A percentile compares a stretch with the other conserved stretches of the same genome.
Conservation (phyloP, 352 stramenopile species). For the Pythium pyrilobum region DNA sequence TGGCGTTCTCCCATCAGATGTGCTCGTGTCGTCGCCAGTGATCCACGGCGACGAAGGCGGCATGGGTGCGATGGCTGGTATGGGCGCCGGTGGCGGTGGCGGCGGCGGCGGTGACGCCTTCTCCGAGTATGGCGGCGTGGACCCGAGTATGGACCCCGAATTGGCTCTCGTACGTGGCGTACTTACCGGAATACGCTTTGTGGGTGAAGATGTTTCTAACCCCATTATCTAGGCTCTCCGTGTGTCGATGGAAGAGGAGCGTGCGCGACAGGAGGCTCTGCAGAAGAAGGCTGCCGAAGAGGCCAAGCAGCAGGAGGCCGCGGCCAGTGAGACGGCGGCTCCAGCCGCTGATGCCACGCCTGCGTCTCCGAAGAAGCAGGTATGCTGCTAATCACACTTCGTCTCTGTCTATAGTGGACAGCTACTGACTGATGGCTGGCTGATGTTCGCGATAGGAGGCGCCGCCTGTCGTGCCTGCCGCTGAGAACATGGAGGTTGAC, state of each 20-base stretch:
- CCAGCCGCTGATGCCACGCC: slow-evolving; percentile 9
- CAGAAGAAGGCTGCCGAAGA: slow-evolving; percentile 88
- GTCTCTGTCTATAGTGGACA: no score
- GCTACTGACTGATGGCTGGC: no score
- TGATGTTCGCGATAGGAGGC: no score
- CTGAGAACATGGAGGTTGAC: slow-evolving; percentile 35
- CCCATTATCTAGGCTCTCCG: slow-evolving; percentile 68
- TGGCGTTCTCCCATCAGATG: slow-evolving; percentile 96
- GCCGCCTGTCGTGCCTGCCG: slow-evolving; percentile 10
- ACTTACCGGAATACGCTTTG: neutral
- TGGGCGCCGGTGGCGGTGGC: slow-evolving; percentile 33
- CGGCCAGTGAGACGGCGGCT: slow-evolving; percentile 17
- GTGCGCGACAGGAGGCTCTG: slow-evolving; percentile 91
- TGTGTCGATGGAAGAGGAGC: slow-evolving; percentile 99
- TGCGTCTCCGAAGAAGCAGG: slow-evolving; percentile 18
- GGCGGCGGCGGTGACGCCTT: slow-evolving; percentile 67
- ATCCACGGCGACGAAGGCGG: slow-evolving; percentile 84
- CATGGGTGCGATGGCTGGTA: slow-evolving; percentile 45
- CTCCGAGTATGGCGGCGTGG: slow-evolving; percentile 94
- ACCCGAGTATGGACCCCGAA: slow-evolving; percentile 98
- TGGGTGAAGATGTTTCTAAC: neutral
- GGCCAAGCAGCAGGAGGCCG: slow-evolving; percentile 18
- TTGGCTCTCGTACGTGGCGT: slow-evolving; percentile 89
- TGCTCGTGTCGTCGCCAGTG: slow-evolving; percentile 95
- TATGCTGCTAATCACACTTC: no score